These are phyloP conservation scores for Extremus antarcticus DNA, from an alignment of 495 filamentous ascomycete species.

Conservation along the genomic window DNA sequence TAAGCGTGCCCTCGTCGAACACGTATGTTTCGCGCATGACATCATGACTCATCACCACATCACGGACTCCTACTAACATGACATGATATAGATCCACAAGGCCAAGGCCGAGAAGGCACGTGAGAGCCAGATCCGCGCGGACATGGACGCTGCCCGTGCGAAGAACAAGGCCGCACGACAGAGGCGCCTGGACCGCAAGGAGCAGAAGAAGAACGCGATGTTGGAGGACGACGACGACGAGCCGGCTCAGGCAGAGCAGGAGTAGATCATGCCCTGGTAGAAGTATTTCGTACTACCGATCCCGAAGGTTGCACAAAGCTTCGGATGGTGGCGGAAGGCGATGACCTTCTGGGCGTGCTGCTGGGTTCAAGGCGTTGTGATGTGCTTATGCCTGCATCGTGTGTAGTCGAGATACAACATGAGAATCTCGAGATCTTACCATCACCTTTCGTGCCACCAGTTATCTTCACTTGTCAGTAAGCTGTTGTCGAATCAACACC, in stretches of 20 bases:
- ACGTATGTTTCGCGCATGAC: slow-evolving; percentile 61
- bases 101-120: slow-evolving; percentile 98
- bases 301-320: background rate
- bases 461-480: too few species aligned
- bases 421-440: background rate
- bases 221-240: slow-evolving; percentile 67
- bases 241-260: slow-evolving; percentile 4
- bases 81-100: slow-evolving; percentile 73
- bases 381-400: background rate
- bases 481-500: background rate
- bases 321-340: background rate
- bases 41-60: slow-evolving; percentile 20
- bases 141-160: slow-evolving; percentile 98
- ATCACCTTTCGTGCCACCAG: too few species aligned
- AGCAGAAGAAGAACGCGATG: slow-evolving; percentile 79
- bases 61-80: slow-evolving; percentile 7
- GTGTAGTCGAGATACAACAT: background rate
- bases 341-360: background rate
- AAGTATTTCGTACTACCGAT: background rate
- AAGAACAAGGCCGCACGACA: slow-evolving; percentile 99
- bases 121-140: slow-evolving; percentile 88
- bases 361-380: background rate
- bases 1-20: slow-evolving; percentile 98
- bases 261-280: background rate
- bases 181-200: slow-evolving; percentile 78